These are phyloP conservation scores for Mrakia frigida DNA, from an alignment of 768 basidiomycete species.

Conservation along the genomic window DNA sequence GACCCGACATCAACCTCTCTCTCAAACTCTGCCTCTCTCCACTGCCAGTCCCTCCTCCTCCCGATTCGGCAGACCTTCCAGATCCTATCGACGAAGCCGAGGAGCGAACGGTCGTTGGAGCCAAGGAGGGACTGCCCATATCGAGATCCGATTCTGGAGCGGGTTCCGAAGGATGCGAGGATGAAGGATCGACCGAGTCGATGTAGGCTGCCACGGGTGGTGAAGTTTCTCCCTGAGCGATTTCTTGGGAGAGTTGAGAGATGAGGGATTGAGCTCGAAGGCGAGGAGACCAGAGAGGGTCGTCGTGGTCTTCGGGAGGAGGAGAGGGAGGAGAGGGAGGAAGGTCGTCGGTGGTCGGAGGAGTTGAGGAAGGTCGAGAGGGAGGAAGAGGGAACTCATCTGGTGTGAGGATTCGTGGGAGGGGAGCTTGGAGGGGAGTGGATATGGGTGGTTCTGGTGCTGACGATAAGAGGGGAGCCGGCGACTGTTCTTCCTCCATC, in stretches of 20 bases:
- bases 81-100: too few relatives aligned
- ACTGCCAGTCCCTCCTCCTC: background rate
- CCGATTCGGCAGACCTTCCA: background rate
- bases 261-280: conserved; percentile 8
- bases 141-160: background rate
- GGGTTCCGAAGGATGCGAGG: background rate
- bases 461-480: too few relatives aligned
- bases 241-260: conserved; percentile 11
- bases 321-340: background rate
- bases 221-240: background rate
- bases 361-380: conserved; percentile 7
- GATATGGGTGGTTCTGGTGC: background rate
- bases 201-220: background rate
- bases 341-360: too few relatives aligned
- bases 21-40: background rate
- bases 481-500: too few relatives aligned
- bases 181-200: background rate
- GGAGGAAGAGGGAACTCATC: background rate
- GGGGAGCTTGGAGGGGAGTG: background rate
- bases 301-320: background rate
- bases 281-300: conserved; percentile 19
- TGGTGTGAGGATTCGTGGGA: background rate
- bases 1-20: background rate
- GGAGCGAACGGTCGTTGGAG: too few relatives aligned
- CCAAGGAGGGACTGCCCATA: background rate